Conservation (phyloP, 2,329 filamentous ascomycete species). For the Phaeosphaeriaceae sp. region DNA sequence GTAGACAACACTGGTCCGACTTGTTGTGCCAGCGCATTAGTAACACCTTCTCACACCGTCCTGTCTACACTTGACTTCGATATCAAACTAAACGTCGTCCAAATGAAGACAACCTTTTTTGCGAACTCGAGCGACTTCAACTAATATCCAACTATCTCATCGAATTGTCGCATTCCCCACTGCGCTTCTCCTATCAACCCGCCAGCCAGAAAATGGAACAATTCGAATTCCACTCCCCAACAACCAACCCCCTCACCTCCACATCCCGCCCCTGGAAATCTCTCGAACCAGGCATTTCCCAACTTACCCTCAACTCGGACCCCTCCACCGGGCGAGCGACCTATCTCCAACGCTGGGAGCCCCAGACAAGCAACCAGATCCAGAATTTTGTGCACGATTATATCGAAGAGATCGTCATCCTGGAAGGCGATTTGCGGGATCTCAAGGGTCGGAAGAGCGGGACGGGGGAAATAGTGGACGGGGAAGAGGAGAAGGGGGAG, state of each 20-base stretch:
- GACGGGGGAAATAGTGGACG: conserved; percentile 3
- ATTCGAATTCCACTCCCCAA: conserved; percentile 12
- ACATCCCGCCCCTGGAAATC: conserved; percentile 1
- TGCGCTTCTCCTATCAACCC: no score
- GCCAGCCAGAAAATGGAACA: conserved; percentile 7
- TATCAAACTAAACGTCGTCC: no score
- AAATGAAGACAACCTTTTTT: no score
- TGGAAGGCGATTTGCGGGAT: conserved; percentile 9
- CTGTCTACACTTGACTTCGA: no score
- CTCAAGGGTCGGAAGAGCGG: conserved; percentile 6
- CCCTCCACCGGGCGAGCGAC: conserved; percentile 9
- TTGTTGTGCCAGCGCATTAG: no score
- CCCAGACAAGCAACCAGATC: conserved; percentile 11
- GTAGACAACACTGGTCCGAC: no score
- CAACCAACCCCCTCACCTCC: neutral
- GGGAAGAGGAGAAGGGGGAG: conserved; percentile 5
- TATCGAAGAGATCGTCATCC: conserved; percentile 11
- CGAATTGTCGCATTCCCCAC: no score
- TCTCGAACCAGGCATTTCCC: conserved; percentile 14
- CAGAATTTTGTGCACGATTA: conserved; percentile 17
- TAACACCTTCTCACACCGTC: no score
- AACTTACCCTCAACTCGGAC: conserved; percentile 13
- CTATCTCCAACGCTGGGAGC: conserved; percentile 11
- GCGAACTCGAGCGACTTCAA: no score
- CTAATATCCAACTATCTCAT: no score